Conservation (phyloP, 2,329 filamentous ascomycete species). For the Aspergillus fructus region DNA sequence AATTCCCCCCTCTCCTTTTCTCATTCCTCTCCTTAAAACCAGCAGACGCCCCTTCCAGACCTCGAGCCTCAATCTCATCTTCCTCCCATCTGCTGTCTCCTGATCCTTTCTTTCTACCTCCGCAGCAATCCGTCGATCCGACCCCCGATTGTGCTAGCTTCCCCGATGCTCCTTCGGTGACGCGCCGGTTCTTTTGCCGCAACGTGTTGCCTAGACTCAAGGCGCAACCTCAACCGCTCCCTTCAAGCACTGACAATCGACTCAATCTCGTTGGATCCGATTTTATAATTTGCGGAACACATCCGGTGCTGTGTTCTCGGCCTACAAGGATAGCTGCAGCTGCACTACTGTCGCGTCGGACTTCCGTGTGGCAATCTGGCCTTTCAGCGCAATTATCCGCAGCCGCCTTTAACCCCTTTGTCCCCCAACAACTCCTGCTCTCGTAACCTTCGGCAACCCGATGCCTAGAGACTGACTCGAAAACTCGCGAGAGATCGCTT, state of each 20-base stretch:
- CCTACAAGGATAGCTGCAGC: not conserved
- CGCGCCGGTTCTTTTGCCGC: conserved; percentile 12
- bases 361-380: conserved; percentile 20
- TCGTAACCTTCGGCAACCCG: conserved; percentile 10
- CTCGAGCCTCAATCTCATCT: not conserved
- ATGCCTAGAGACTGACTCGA: conserved; percentile 15
- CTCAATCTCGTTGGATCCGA: not conserved
- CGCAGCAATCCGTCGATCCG: conserved; percentile 10
- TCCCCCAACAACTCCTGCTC: conserved; percentile 10
- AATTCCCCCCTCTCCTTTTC: not conserved
- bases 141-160: conserved; percentile 15
- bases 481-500: conserved; percentile 17
- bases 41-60: not conserved
- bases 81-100: not conserved
- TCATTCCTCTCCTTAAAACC: conserved; percentile 6
- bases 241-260: not conserved
- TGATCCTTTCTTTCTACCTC: conserved; percentile 1
- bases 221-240: not conserved
- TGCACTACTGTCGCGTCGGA: conserved; percentile 5
- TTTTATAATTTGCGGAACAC: not conserved
- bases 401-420: conserved; percentile 12
- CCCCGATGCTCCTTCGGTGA: conserved; percentile 23
- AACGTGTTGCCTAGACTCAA: conserved; percentile 7
- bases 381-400: conserved; percentile 16
- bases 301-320: not conserved